These are phyloP conservation scores for Ophiocordyceps camponoti-floridani DNA, from an alignment of 2,329 filamentous ascomycete genomes.

Conservation along the genomic window DNA sequence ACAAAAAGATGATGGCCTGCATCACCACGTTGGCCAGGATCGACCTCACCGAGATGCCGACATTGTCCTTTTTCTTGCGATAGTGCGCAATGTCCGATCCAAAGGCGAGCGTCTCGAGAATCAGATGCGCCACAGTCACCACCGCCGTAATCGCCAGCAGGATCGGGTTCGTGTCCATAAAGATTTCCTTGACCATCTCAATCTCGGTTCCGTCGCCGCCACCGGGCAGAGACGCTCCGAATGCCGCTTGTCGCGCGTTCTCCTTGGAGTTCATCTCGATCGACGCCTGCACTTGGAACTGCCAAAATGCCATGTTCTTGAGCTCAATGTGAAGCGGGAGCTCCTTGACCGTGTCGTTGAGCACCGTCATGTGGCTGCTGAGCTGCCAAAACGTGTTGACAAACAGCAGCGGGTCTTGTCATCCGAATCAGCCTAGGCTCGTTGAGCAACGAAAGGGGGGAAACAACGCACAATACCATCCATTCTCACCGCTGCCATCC, in stretches of 20 bases:
- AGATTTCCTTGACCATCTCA: constrained; percentile 91
- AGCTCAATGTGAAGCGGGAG: constrained; percentile 72
- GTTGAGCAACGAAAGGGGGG: too few species aligned
- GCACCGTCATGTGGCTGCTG: constrained; percentile 70
- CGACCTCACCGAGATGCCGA: constrained; percentile 87
- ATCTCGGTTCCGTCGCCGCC: constrained; percentile 85
- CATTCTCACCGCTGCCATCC: constrained; percentile 69
- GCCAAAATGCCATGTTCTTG: constrained; percentile 70
- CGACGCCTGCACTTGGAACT: constrained; percentile 69
- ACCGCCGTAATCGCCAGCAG: constrained; percentile 70
- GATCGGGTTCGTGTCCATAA: constrained; percentile 86
- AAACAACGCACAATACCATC: constrained; percentile 55
- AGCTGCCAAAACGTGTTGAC: constrained; percentile 97
- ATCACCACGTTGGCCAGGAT: constrained; percentile 97
- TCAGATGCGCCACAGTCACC: constrained; percentile 77
- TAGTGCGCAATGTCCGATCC: constrained; percentile 96
- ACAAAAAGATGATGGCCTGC: constrained; percentile 90
- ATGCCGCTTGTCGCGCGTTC: constrained; percentile 59
- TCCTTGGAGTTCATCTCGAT: constrained; percentile 81
- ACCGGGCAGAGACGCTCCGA: constrained; percentile 50
- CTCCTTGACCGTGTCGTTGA: constrained; percentile 76
- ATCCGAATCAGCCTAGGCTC: too few species aligned
- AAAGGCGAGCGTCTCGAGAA: constrained; percentile 92
- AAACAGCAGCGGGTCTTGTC: constrained; percentile 57
- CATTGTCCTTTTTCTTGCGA: constrained; percentile 98